phyloP scores from a whole-genome alignment of 2,329 filamentous ascomycete species.

The Truncatella angustata region DNA sequence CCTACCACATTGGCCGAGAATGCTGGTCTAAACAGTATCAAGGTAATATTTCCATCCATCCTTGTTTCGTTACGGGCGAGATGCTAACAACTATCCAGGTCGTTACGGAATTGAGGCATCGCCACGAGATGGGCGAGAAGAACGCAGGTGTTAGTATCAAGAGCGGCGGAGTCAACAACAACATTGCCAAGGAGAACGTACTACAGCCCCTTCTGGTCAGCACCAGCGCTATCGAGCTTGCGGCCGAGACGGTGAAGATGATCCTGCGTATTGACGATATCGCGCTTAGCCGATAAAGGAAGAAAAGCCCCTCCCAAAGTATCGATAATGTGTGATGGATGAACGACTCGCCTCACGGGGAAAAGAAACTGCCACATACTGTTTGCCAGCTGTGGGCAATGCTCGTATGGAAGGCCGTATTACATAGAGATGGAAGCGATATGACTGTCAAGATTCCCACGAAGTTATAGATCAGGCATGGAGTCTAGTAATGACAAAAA shows the following conservation, averaged over 20 bases:
- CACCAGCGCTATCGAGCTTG: slow-evolving; percentile 95
- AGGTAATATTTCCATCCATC: slow-evolving; percentile 44
- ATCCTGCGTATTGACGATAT: slow-evolving; percentile 68
- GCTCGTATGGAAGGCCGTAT: background rate
- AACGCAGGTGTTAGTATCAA: slow-evolving; percentile 98
- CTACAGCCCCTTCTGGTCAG: slow-evolving; percentile 93
- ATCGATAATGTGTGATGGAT: no score
- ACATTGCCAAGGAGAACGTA: slow-evolving; percentile 96
- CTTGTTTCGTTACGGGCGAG: background rate
- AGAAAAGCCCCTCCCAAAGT: background rate
- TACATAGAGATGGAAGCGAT: slow-evolving; percentile 1
- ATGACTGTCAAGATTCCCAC: slow-evolving; percentile 2
- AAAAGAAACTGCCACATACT: background rate
- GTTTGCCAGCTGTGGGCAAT: background rate
- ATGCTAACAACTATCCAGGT: slow-evolving; percentile 34
- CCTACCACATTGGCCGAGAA: slow-evolving; percentile 97
- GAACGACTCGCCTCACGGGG: no score
- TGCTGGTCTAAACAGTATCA: slow-evolving; percentile 96
- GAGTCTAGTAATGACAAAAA: background rate
- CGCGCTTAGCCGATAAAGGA: slow-evolving; percentile 57
- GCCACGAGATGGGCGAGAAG: slow-evolving; percentile 91
- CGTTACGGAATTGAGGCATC: slow-evolving; percentile 89
- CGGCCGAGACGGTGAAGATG: slow-evolving; percentile 98
- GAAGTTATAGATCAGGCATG: background rate
- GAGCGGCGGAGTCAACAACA: slow-evolving; percentile 92